These are phyloP conservation scores for Nothophoma quercina DNA, from an alignment of 2,329 filamentous ascomycete species.

Conservation along the genomic window DNA sequence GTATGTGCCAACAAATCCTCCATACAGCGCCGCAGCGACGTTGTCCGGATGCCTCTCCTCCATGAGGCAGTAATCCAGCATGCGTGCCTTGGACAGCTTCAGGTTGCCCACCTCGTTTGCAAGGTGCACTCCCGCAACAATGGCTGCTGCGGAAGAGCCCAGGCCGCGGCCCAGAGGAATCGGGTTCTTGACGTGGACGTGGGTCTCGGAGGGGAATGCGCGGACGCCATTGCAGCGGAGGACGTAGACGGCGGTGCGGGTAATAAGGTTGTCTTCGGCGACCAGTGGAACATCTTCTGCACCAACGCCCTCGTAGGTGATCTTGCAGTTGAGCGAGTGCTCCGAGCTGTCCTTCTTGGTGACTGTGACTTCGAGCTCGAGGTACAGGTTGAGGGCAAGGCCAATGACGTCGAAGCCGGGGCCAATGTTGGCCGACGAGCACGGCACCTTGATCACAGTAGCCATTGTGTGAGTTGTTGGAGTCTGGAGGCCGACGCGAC, in stretches of 20 bases:
- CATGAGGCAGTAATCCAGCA: conserved; percentile 98
- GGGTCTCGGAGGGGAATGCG: conserved; percentile 80
- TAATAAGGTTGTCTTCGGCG: conserved; percentile 90
- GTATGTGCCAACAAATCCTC: conserved; percentile 96
- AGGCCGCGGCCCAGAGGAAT: conserved; percentile 92
- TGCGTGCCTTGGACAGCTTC: conserved; percentile 76
- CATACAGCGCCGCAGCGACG: conserved; percentile 92
- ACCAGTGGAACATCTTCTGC: conserved; percentile 81
- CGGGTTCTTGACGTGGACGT: conserved; percentile 93
- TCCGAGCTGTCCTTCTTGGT: conserved; percentile 59
- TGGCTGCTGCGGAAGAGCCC: conserved; percentile 94
- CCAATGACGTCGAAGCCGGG: conserved; percentile 98
- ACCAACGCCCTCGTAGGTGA: conserved; percentile 89
- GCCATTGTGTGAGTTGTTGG: conserved; percentile 31
- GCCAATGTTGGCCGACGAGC: conserved; percentile 95
- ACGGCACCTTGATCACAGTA: conserved; percentile 79
- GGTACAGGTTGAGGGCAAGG: conserved; percentile 90
- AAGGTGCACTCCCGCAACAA: conserved; percentile 92
- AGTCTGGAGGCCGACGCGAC: conserved; percentile 10
- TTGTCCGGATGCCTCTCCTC: conserved; percentile 67
- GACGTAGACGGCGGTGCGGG: conserved; percentile 91
- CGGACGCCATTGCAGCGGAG: conserved; percentile 89
- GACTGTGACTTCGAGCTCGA: conserved; percentile 85
- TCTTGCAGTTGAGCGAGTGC: conserved; percentile 79
- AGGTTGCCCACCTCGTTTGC: conserved; percentile 88